Evolutionary conservation across 1,284 basidiomycete species (phyloP), one percentile per base, ranked within the genome.

Genomic region (Trametes polyzona): DNA sequence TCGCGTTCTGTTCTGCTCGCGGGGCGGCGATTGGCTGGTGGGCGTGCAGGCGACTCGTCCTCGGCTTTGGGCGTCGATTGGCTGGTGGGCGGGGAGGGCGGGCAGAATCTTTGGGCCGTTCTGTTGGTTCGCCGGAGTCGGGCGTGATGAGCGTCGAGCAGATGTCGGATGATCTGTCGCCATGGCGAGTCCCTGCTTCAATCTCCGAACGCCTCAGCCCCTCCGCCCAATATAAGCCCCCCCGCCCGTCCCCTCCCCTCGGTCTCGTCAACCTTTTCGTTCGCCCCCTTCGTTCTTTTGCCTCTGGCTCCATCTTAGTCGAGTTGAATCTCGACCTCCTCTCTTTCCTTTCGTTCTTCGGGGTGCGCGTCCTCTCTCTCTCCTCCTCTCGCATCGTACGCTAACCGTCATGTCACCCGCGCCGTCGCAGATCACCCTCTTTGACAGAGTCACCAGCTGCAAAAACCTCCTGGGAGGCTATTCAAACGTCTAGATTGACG

Each of bases 361-460:
- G 81, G 81, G 65, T 72, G 21, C 21, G 35, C 54, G 52, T 27
- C 47, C 29, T 44, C 8, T 46, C 47, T 29, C 43, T 36, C 29
- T 6, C n/a, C 8, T n/a, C 39, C 40, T 40, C 24, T 35, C 23
- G 47, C 35, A 40, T 23, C 67, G 41, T 23, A 41, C 26, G 23
- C 42, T 46, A 33, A 56, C 48, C 17, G 36, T 21, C 19, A 37
- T 47, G 39, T 33, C 42, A 14, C 30, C 32, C 30, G 16, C 48
- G 27, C 24, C 27, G n/a, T 24, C 41, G 24, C 65, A 83, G 82
- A 84, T 83, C 80, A 79, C 76, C 75, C 82, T 87, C 86, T 88
- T 88, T 83, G 86, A 86, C 74, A 88, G 86, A 87, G 83, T 75
- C 65, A 71, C 72, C 74, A 74, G 72, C 73, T 74, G 76, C 73